These are phyloP conservation scores for Phytopythium helicoides DNA, from an alignment of 352 stramenopile species.

Conservation along the genomic window DNA sequence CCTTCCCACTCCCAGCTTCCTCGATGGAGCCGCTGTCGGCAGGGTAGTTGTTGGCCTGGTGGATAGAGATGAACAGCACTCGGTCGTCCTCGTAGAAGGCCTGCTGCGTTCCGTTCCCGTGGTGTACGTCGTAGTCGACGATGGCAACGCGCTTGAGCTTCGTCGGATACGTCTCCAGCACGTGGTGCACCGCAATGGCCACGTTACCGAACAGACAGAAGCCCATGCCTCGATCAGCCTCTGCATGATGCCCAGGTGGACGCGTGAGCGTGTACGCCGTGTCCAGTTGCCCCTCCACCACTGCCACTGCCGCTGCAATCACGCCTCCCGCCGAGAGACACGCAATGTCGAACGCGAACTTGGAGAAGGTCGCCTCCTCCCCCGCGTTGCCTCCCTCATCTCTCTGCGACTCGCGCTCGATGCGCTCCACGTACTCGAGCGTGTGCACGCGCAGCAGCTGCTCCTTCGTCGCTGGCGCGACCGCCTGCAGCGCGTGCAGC, in stretches of 20 bases:
- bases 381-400: constrained; percentile 68
- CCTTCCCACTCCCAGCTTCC: constrained; percentile 38
- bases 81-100: constrained; percentile 78
- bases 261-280: constrained; percentile 62
- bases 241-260: constrained; percentile 73
- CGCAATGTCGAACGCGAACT: constrained; percentile 75
- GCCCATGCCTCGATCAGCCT: constrained; percentile 50
- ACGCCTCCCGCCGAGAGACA: constrained; percentile 68
- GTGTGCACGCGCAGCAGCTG: constrained; percentile 67
- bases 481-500: constrained; percentile 36
- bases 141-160: constrained; percentile 89
- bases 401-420: constrained; percentile 43
- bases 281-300: constrained; percentile 41
- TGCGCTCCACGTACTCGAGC: constrained; percentile 44
- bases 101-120: constrained; percentile 96
- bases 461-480: constrained; percentile 36
- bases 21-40: constrained; percentile 36
- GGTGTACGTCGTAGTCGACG: constrained; percentile 95
- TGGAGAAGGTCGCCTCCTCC: constrained; percentile 67
- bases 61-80: constrained; percentile 76
- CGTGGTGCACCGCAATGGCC: constrained; percentile 48
- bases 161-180: constrained; percentile 53
- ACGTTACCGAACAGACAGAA: constrained; percentile 80
- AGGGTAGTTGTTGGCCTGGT: constrained; percentile 86
- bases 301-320: constrained; percentile 49